Percentiles rank a stretch among this genome's conserved stretches.
Conservation (phyloP, 2,329 filamentous ascomycete species). For the Sarocladium strictum region DNA sequence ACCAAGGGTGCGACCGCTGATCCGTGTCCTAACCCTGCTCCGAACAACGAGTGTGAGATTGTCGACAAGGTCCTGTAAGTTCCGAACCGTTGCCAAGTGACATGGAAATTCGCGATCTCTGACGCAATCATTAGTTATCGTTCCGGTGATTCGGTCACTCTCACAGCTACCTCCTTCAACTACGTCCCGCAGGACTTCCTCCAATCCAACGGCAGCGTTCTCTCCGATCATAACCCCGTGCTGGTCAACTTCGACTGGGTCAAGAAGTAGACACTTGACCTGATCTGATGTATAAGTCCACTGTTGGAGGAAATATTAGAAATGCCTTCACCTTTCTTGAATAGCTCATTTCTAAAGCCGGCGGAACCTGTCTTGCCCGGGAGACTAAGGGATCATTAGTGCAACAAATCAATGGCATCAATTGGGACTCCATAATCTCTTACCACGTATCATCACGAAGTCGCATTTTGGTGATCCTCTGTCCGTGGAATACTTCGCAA, state of each 20-base stretch:
- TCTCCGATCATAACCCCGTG: slow-evolving; percentile 62
- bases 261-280: not conserved
- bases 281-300: not conserved
- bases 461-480: no score
- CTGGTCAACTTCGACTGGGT: slow-evolving; percentile 46
- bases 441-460: no score
- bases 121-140: slow-evolving; percentile 35
- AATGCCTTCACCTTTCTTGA: no score
- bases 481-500: no score
- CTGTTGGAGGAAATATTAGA: no score
- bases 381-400: no score
- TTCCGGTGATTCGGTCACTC: slow-evolving; percentile 36
- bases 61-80: slow-evolving; percentile 57
- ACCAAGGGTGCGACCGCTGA: slow-evolving; percentile 26
- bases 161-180: slow-evolving; percentile 43
- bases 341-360: no score
- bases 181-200: slow-evolving; percentile 54
- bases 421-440: no score
- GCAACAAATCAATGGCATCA: no score
- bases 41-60: slow-evolving; percentile 51
- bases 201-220: slow-evolving; percentile 46
- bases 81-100: not conserved
- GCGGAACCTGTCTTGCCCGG: no score
- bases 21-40: slow-evolving; percentile 53
- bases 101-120: not conserved